These are phyloP conservation scores for Carex sylvatica DNA, from an alignment of 202 grass and related monocot genomes.

Conservation along the genomic window DNA sequence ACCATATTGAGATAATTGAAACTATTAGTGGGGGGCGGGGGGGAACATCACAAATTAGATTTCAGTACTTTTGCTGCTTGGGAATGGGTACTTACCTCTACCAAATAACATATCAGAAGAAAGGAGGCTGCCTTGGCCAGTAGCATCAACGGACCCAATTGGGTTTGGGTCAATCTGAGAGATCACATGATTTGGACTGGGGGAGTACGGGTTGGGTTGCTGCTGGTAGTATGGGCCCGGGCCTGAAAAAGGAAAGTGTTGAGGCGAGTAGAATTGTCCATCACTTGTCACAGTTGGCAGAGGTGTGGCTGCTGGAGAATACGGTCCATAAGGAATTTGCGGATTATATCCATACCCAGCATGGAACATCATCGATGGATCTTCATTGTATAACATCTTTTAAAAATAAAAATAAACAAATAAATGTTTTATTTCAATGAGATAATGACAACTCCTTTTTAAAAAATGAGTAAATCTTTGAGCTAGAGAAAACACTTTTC, in stretches of 20 bases:
- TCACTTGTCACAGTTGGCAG: slow-evolving; percentile 68
- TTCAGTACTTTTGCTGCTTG: slow-evolving; percentile 4
- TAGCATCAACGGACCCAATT: slow-evolving; percentile 67
- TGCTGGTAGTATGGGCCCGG: slow-evolving; percentile 88
- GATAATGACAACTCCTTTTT: not conserved
- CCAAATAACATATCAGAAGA: slow-evolving; percentile 25
- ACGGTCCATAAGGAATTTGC: slow-evolving; percentile 74
- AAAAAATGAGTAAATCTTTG: slow-evolving; percentile 8
- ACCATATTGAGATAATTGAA: not conserved
- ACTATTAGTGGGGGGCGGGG: not conserved
- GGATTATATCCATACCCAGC: slow-evolving; percentile 86
- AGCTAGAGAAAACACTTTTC: not conserved
- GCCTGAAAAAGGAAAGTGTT: slow-evolving; percentile 92
- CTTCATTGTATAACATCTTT: slow-evolving; percentile 88
- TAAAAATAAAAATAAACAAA: slow-evolving; percentile 2
- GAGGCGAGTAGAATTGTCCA: slow-evolving; percentile 79
- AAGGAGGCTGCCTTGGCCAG: slow-evolving; percentile 53
- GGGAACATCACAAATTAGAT: not conserved
- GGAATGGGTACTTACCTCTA: slow-evolving; percentile 12
- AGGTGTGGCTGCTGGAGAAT: slow-evolving; percentile 85
- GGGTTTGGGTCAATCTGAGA: slow-evolving; percentile 73
- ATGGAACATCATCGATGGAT: slow-evolving; percentile 80
- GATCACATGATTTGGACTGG: slow-evolving; percentile 59
- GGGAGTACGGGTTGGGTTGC: slow-evolving; percentile 20
- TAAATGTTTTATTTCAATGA: not conserved